These are phyloP conservation scores for Bertia moriformis DNA, from an alignment of 2,329 filamentous ascomycete species.

Conservation along the genomic window DNA sequence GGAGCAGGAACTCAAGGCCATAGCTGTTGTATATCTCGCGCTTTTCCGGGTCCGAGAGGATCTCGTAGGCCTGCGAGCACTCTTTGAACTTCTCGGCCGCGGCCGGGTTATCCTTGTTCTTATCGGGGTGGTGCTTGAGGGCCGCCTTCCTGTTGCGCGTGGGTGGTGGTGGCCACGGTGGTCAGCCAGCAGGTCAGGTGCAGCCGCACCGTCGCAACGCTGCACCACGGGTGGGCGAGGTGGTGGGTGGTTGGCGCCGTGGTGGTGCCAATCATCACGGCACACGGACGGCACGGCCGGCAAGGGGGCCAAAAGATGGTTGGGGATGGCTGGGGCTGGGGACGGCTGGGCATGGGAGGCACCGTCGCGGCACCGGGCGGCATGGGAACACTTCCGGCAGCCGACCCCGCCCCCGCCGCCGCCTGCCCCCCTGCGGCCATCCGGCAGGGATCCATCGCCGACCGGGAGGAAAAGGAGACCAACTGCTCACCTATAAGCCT, in stretches of 20 bases:
- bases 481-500: conserved; percentile 64
- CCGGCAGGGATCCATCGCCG: conserved; percentile 3
- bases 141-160: conserved; percentile 57
- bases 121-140: conserved; percentile 89
- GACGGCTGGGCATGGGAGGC: too few species aligned
- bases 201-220: not conserved
- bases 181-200: not conserved
- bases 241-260: too few species aligned
- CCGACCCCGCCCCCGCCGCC: too few species aligned
- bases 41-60: conserved; percentile 92
- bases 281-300: too few species aligned
- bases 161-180: conserved; percentile 3
- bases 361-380: too few species aligned
- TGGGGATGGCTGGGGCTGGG: too few species aligned
- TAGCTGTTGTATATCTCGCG: conserved; percentile 89
- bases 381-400: too few species aligned
- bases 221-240: not conserved
- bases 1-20: conserved; percentile 81
- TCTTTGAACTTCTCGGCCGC: conserved; percentile 96
- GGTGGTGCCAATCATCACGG: too few species aligned
- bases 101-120: conserved; percentile 81
- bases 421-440: not conserved
- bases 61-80: conserved; percentile 93
- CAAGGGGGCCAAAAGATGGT: too few species aligned
- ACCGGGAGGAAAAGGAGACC: conserved; percentile 2